Percentiles rank a stretch among this genome's conserved stretches.
phyloP scores from a whole-genome alignment of 2,329 filamentous ascomycete species.

The Pestalotiopsis sp. region DNA sequence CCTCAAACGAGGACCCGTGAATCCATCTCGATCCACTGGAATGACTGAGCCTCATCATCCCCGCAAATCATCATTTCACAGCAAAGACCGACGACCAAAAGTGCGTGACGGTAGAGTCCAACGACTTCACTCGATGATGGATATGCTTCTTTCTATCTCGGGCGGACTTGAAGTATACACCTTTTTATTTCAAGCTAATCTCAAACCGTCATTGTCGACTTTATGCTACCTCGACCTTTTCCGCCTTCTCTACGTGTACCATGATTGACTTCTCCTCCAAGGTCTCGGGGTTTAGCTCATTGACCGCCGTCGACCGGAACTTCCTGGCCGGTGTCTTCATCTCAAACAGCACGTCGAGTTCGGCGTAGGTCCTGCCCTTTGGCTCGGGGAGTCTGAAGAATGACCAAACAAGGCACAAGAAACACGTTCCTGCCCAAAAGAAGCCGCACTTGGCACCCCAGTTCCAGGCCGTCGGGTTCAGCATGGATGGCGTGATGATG shows the following conservation, averaged over 20 bases:
- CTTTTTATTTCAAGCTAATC: neutral
- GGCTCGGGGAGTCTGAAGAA: slow-evolving; percentile 44
- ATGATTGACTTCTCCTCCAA: neutral
- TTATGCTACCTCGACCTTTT: neutral
- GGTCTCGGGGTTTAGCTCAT: neutral
- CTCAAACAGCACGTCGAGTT: slow-evolving; percentile 47
- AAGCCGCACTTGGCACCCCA: slow-evolving; percentile 38
- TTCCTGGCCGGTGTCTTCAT: slow-evolving; percentile 2
- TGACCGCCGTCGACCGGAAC: neutral
- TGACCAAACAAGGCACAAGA: slow-evolving; percentile 40
- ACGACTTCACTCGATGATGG: too few relatives aligned
- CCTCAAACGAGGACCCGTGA: too few relatives aligned
- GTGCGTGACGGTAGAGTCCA: too few relatives aligned
- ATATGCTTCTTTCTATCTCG: too few relatives aligned
- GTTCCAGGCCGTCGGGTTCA: slow-evolving; percentile 32
- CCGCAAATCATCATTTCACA: too few relatives aligned
- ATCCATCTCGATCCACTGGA: too few relatives aligned
- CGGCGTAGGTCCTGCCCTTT: slow-evolving; percentile 41
- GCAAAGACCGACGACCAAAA: too few relatives aligned
- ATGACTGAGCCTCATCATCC: too few relatives aligned
- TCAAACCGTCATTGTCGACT: neutral
- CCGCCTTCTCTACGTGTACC: slow-evolving; percentile 2
- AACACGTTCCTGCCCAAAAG: slow-evolving; percentile 31
- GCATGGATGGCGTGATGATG: slow-evolving; percentile 32
- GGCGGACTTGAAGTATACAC: neutral